A percentile compares a stretch with the other conserved stretches of the same genome.
Conservation (phyloP, 2,329 filamentous ascomycete species). For the Macrophomina tecta region DNA sequence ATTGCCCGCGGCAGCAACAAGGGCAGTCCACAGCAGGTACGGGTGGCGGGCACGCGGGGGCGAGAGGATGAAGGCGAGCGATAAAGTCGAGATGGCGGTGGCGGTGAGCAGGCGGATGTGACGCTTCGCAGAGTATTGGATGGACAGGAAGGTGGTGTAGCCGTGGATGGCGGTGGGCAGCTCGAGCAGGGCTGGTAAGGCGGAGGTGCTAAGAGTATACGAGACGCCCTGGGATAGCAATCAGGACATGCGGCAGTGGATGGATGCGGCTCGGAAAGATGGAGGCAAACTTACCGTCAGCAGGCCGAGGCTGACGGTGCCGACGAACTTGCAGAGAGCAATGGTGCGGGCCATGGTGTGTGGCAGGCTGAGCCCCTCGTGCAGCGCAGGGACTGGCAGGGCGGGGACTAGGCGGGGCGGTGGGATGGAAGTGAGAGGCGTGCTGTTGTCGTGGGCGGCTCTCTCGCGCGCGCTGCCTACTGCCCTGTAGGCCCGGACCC, state of each 20-base stretch:
- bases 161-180: constrained; percentile 78
- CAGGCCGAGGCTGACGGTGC: constrained; percentile 85
- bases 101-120: constrained; percentile 72
- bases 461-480: background rate
- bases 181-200: constrained; percentile 79
- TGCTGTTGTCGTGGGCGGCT: background rate
- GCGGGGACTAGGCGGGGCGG: constrained; percentile 13
- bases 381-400: background rate
- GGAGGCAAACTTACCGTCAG: constrained; percentile 71
- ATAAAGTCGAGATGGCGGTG: constrained; percentile 72
- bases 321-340: constrained; percentile 87
- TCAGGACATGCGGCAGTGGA: background rate
- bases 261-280: constrained; percentile 6
- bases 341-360: constrained; percentile 71
- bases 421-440: constrained; percentile 6
- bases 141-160: constrained; percentile 67
- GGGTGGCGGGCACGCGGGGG: constrained; percentile 79
- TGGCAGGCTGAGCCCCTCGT: constrained; percentile 17
- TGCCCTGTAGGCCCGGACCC: background rate
- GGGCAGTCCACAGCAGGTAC: constrained; percentile 84
- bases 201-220: constrained; percentile 78
- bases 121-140: constrained; percentile 65
- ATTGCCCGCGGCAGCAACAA: constrained; percentile 63
- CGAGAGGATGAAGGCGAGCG: constrained; percentile 79
- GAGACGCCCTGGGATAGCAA: constrained; percentile 73